Evolutionary conservation across 1,139 yeast genomes (phyloP).

Genomic region (Saccharomycopsis hybrid): DNA sequence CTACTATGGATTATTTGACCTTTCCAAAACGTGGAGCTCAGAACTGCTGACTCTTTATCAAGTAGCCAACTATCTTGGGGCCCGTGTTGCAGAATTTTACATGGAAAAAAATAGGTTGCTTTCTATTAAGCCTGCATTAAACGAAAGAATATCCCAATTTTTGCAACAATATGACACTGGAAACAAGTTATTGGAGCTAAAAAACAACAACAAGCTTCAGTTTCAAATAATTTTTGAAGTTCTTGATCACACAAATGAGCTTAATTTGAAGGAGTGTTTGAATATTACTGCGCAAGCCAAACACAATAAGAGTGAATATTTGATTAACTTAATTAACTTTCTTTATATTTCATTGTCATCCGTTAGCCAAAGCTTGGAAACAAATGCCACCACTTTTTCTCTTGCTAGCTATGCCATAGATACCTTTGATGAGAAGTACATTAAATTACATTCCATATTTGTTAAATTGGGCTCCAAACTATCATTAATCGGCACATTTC

Average conservation of each 20-base stretch:
- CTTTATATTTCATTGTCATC: not conserved
- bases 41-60: too few relatives aligned
- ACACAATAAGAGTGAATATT: not conserved
- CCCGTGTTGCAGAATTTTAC: too few relatives aligned
- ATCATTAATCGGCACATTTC: not conserved
- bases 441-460: not conserved
- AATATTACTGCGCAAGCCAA: not conserved
- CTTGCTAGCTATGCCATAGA: too few relatives aligned
- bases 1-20: too few relatives aligned
- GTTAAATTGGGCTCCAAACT: not conserved
- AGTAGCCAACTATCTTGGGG: too few relatives aligned
- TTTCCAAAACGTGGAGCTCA: too few relatives aligned
- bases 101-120: too few relatives aligned
- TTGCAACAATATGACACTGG: not conserved
- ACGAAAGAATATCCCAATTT: too few relatives aligned
- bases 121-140: too few relatives aligned
- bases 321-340: not conserved
- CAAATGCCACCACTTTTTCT: not conserved
- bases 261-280: not conserved
- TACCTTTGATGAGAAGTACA: not conserved
- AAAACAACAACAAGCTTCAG: not conserved
- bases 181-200: not conserved
- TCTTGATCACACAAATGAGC: not conserved
- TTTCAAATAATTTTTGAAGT: slow-evolving; percentile 9
- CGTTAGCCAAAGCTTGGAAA: not conserved